phyloP scores from a whole-genome alignment of 2,329 filamentous ascomycete genomes.

The Fusarium nygamai region DNA sequence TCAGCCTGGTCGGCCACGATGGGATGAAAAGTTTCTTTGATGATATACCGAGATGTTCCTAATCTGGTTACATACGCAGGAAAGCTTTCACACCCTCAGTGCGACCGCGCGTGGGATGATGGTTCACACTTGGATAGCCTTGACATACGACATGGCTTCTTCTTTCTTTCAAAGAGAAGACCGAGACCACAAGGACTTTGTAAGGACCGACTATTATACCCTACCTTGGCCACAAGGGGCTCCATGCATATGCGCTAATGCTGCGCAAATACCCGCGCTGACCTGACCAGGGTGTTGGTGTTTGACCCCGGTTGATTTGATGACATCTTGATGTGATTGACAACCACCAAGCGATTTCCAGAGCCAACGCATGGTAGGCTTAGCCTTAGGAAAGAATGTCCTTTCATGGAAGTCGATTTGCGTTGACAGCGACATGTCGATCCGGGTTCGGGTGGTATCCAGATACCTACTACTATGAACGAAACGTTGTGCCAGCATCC shows the following conservation, averaged over 20 bases:
- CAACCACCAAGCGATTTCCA: conserved; percentile 8
- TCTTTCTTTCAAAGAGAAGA: background rate
- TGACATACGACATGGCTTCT: background rate
- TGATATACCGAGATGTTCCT: background rate
- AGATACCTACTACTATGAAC: background rate
- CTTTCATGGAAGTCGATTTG: background rate
- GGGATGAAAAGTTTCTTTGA: background rate
- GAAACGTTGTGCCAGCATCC: background rate
- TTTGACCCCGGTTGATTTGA: conserved; percentile 3
- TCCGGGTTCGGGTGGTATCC: background rate
- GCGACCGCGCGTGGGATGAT: conserved; percentile 4
- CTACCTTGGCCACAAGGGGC: conserved; percentile 14
- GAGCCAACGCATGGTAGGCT: background rate
- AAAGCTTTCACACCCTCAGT: conserved; percentile 1
- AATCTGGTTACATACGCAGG: background rate
- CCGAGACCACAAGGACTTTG: background rate
- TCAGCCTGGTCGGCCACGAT: background rate
- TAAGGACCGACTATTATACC: conserved; percentile 13
- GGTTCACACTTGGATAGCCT: conserved; percentile 4
- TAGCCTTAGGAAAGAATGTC: conserved; percentile 3
- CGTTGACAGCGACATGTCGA: background rate
- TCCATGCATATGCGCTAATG: conserved; percentile 6
- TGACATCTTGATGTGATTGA: conserved; percentile 30
- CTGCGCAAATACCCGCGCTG: conserved; percentile 5
- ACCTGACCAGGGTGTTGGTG: conserved; percentile 9